These are phyloP conservation scores for Pseudocercospora macadamiae DNA, from an alignment of 2,329 filamentous ascomycete species.

Conservation along the genomic window DNA sequence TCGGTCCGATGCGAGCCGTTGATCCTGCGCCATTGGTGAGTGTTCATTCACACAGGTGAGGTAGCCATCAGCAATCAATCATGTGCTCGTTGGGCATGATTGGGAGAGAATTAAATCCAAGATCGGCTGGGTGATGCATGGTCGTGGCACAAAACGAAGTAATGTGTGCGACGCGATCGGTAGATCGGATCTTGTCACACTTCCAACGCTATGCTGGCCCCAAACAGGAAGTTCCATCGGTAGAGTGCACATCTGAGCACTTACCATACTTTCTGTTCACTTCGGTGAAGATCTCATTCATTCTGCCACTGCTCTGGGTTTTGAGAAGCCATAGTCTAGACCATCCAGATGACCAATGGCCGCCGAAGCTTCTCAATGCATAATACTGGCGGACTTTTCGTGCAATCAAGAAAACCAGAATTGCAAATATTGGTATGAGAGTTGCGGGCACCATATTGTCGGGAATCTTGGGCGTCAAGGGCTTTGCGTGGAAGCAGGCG, in stretches of 20 bases:
- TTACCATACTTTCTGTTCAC: constrained; percentile 44
- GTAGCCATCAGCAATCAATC: too few relatives aligned
- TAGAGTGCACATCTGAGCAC: constrained; percentile 18
- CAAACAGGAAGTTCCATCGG: constrained; percentile 8
- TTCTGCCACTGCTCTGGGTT: constrained; percentile 41
- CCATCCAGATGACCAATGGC: constrained; percentile 43
- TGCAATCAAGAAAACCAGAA: constrained; percentile 16
- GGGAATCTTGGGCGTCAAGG: constrained; percentile 18
- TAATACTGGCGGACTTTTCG: constrained; percentile 37
- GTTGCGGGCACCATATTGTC: constrained; percentile 30
- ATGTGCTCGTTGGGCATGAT: too few relatives aligned
- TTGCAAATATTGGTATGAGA: constrained; percentile 29
- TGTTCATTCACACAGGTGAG: background rate
- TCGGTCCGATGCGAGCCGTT: constrained; percentile 42
- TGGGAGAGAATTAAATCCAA: too few relatives aligned
- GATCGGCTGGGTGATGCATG: too few relatives aligned
- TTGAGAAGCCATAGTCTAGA: constrained; percentile 44
- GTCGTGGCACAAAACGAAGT: too few relatives aligned
- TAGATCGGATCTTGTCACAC: constrained; percentile 10
- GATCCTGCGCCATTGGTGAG: constrained; percentile 34
- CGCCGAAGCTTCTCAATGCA: constrained; percentile 40
- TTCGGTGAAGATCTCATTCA: constrained; percentile 43
- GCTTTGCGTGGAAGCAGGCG: constrained; percentile 6
- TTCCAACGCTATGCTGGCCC: constrained; percentile 3
- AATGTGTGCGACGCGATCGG: constrained; percentile 21